Percentiles rank a stretch among this genome's conserved stretches.
These are phyloP conservation scores for Patellaria atrata DNA, from an alignment of 495 filamentous ascomycete genomes.

Conservation along the genomic window DNA sequence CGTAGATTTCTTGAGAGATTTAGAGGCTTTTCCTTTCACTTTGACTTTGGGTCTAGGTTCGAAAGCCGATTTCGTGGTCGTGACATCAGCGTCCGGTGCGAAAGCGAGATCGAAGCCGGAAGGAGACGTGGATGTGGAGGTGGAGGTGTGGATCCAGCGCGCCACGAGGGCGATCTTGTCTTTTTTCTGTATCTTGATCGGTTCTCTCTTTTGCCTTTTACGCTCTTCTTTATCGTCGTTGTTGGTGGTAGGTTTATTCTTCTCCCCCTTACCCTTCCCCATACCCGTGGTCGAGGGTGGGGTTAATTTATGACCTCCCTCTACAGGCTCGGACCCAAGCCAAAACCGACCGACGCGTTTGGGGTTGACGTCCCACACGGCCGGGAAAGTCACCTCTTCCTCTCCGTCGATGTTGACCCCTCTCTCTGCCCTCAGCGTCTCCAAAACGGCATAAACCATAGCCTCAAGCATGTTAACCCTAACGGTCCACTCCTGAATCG, in stretches of 20 bases:
- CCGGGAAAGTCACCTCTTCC: neutral
- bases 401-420: neutral
- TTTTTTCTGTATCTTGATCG: conserved; percentile 10
- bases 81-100: too few relatives aligned
- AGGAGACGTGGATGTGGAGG: too few relatives aligned
- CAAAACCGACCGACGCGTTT: conserved; percentile 26
- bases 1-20: too few relatives aligned
- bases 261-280: conserved; percentile 1
- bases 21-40: too few relatives aligned
- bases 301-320: neutral
- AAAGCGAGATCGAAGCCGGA: too few relatives aligned
- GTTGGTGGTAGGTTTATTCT: neutral
- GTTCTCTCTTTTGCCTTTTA: conserved; percentile 4
- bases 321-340: conserved; percentile 4
- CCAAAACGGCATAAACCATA: conserved; percentile 70
- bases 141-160: too few relatives aligned
- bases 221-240: neutral
- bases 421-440: conserved; percentile 34
- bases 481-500: conserved; percentile 78
- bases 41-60: too few relatives aligned
- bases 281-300: neutral
- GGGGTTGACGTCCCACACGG: conserved; percentile 21
- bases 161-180: conserved; percentile 13
- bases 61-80: too few relatives aligned
- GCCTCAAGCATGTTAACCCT: conserved; percentile 81